phyloP scores from a whole-genome alignment of 192 early-diverging fungal species.

The Obelidium mucronatum region DNA sequence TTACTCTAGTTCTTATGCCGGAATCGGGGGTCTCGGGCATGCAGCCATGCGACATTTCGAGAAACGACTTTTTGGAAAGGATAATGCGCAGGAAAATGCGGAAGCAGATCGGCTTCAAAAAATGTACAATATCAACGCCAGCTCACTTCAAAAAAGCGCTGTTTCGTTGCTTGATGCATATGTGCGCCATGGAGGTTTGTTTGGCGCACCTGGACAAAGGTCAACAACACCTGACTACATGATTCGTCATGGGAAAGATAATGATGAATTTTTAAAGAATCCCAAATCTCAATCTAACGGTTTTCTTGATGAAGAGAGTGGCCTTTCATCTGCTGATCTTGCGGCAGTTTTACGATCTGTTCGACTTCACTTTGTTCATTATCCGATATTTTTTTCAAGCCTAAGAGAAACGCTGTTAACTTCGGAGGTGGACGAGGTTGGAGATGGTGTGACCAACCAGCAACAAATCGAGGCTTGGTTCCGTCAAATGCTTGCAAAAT shows the following conservation, averaged over 20 bases:
- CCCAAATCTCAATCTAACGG: background rate
- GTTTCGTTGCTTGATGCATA: slow-evolving; percentile 58
- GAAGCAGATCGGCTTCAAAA: slow-evolving; percentile 9
- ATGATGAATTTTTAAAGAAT: background rate
- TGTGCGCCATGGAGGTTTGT: slow-evolving; percentile 31
- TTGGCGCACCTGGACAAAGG: background rate
- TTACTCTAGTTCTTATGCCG: slow-evolving; percentile 40
- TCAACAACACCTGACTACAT: background rate
- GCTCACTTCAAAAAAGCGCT: slow-evolving; percentile 50
- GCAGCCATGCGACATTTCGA: slow-evolving; percentile 32
- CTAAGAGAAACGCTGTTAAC: slow-evolving; percentile 34
- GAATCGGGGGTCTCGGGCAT: slow-evolving; percentile 27
- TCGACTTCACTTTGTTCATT: slow-evolving; percentile 51
- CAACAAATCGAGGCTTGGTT: slow-evolving; percentile 41
- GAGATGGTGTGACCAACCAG: background rate
- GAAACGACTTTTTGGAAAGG: background rate
- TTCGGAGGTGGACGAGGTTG: background rate
- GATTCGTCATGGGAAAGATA: background rate
- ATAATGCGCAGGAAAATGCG: background rate
- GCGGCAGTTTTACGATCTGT: slow-evolving; percentile 52
- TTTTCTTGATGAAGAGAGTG: background rate
- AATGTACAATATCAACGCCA: slow-evolving; percentile 35
- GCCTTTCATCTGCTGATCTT: slow-evolving; percentile 43
- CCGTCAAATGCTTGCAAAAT: slow-evolving; percentile 41
- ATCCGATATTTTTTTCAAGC: slow-evolving; percentile 59